These are phyloP conservation scores for Rhizomucor miehei DNA, from an alignment of 371 early-diverging fungal species.

Conservation along the genomic window DNA sequence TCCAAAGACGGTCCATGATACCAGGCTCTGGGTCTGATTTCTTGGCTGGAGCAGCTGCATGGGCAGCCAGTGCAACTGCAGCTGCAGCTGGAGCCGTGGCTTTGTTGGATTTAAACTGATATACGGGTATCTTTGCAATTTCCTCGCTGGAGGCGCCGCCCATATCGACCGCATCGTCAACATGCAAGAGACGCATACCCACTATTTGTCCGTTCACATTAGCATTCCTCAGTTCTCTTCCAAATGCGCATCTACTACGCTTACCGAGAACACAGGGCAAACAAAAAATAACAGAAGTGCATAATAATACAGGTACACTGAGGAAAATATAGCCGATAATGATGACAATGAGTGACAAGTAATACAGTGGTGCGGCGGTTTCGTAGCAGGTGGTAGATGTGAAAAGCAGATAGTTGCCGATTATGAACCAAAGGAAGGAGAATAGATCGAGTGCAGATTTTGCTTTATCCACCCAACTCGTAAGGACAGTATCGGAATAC, in stretches of 20 bases:
- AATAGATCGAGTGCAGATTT: constrained; percentile 60
- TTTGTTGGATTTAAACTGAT: constrained; percentile 31
- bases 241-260: not conserved
- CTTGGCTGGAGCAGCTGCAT: constrained; percentile 14
- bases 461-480: constrained; percentile 15
- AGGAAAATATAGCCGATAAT: constrained; percentile 67
- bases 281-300: constrained; percentile 63
- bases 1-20: constrained; percentile 26
- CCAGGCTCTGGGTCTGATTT: constrained; percentile 9
- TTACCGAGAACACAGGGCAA: constrained; percentile 60
- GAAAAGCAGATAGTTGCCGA: constrained; percentile 72
- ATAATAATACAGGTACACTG: constrained; percentile 60
- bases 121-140: constrained; percentile 54
- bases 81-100: not conserved
- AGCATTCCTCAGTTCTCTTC: not conserved
- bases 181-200: constrained; percentile 58
- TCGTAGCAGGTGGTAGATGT: constrained; percentile 48
- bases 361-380: constrained; percentile 58
- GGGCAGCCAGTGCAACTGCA: not conserved
- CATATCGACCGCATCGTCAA: constrained; percentile 54
- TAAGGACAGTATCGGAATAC: no score
- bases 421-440: constrained; percentile 66
- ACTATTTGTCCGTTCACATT: constrained; percentile 20
- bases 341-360: constrained; percentile 56
- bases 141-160: constrained; percentile 62